Evolutionary conservation across 352 stramenopile genomes (phyloP), one percentile per base, ranked within the genome.

Genomic region (Pythium myriotylum): DNA sequence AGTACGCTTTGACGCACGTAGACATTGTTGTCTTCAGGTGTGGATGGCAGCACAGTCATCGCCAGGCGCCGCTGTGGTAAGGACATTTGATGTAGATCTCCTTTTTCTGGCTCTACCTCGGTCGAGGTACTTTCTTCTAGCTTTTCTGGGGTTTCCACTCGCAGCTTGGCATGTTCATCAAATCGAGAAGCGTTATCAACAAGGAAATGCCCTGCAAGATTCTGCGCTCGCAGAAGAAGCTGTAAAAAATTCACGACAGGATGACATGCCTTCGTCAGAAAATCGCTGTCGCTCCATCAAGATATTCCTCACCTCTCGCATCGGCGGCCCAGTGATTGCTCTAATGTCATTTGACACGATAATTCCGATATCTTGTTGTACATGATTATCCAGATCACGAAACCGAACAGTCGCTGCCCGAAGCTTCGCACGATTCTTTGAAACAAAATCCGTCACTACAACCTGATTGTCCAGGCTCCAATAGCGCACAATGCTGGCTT

Each of bases 341-440:
- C 59, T 22, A 24, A 85, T 53, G 43, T 84, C 68, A 29, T 78
- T 73, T 0, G 62, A 56, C 2, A 89, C 32, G 17, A 87, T 43
- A 16, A 66, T 53, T n/a, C 54, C 45, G 54, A 88, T 76, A 17
- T 91, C 72, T 2, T 58, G 62, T 32, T 77, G 62, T 10, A 89
- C 64, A 35, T 82, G 73, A 10, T 62, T 58, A n/a, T 93, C 80
- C 8, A 93, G 72, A 35, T 88, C 81, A 43, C 77, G 64, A 59
- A 88, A 91, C 10, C 84, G 81, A 27, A 67, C 50, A n/a, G 67
- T 59, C 2, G 84, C 81, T 16, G 75, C 77, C 42, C 86, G 69
- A 4, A 86, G 62, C 57, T 93, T 93, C 3, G 62, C 60, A 48
- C 73, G 74, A 42, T 93, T 93, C 84, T 93, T 35, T 55, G 2